Evolutionary conservation across 352 stramenopile genomes (phyloP), one percentile per base, ranked within the genome.

Genomic region (Aphanomyces euteiches): DNA sequence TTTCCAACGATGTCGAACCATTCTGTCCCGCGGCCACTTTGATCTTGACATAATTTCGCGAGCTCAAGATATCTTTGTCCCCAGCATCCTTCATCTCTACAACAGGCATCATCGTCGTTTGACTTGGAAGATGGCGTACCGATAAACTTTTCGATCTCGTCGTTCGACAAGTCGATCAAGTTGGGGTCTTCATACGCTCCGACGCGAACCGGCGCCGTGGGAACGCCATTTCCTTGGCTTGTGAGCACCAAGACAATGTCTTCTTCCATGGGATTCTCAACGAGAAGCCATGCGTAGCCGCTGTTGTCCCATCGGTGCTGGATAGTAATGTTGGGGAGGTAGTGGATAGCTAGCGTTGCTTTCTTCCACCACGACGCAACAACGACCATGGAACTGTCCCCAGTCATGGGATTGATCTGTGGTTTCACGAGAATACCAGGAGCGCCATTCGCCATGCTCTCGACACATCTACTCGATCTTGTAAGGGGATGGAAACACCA

Each of bases 381-480:
- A 5, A 95, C 77, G 0, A 85, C 83, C 53, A 96, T 78, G 7
- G 88, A 96, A 56, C 82, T 92, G 73, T 96, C 88, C 17, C 87
- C 88, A 67, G 87, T 96, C 82, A 96, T 92, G 0, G 88, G 88
- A 63, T 88, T 95, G 77, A 96, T 96, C 73, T 96, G 88, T n/a
- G 87, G 85, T 66, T 96, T 96, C 7, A 96, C 85, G 10, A 96
- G 78, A 61, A 96, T 96, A 15, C 88, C 88, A 5, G 87, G 83
- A 6, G 80, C 84, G 10, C 85, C 85, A 17, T 77, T 76, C 38
- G 89, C 68, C 48, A 94, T 95, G 28, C 84, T 91, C 67, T 96
- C 87, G 47, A 94, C 80, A 67, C 88, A 96, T 56, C 61, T 34
- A 47, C 69, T 47, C 15, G 19, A 37, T 15, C 54, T 21, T 61